Base-by-base conservation (phyloP, 768 basidiomycete species). In the Suillus lakei region DNA sequence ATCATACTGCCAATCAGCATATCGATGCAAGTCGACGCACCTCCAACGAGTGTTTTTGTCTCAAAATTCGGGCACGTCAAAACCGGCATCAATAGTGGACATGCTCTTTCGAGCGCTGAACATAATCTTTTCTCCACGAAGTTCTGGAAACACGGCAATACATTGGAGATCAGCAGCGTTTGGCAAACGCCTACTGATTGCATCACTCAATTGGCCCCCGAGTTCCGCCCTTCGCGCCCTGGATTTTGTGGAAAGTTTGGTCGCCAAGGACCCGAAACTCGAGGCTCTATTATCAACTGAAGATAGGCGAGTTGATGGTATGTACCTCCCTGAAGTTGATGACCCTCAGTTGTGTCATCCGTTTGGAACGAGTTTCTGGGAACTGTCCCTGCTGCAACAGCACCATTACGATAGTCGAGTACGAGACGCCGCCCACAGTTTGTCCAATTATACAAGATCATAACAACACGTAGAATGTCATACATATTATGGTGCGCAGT, bases 91-190 rank as follows among this genome's bases (percentile, higher is more conserved):
- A 4, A 73, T 84, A 50, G 81, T 86, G 39, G 90, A 92, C 74
- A 86, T 96, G 76, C 82, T 99, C 59, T 98, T 99, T 85, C 87
- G 90, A 63, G 91, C 94, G 58, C 83, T 99, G 63, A 79, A 88
- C 54, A 84, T 93, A 61, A 87, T 91, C 50, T 97, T 99, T 82
- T 88, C 91, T 61, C 89, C 93, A 28, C 86, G 88, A 58, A 83
- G 83, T 23, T 80, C 85, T 61, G 85, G 86, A 5, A 78, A 79
- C 51, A 74, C 82, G 28, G 78, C 86, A 32, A 86, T 93, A 30
- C 80, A 90, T 67, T 85, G 89, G 85, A 90, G 95, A 70, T 86
- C 90, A 50, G 93, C 95, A 51, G 95, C 97, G 3, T 99, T 99
- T 77, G 85, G 92, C 62, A 99, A 99, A 79, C 92, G 97, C n/a